A percentile compares a stretch with the other conserved stretches of the same genome.
Evolutionary conservation across 257 asterid genomes (phyloP).

Genomic region (Solanum ossicruentum): DNA sequence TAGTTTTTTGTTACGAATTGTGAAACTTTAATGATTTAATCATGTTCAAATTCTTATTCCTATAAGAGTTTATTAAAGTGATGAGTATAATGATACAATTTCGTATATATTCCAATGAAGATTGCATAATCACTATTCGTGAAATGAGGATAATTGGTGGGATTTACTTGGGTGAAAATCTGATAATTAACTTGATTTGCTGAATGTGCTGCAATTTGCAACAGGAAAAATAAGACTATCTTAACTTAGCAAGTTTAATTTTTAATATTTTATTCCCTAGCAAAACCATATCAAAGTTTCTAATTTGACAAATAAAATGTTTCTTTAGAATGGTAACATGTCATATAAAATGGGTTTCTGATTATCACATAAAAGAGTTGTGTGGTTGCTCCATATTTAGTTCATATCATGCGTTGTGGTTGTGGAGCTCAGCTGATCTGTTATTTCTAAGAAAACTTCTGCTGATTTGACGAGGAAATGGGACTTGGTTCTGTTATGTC

Average conservation of each 20-base stretch:
- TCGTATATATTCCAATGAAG: not conserved
- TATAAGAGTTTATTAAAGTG: not conserved
- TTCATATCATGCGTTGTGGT: not conserved
- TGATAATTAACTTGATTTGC: not conserved
- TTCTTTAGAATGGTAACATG: not conserved
- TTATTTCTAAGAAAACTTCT: not conserved
- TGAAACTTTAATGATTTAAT: not conserved
- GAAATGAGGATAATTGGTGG: not conserved
- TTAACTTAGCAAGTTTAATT: not conserved
- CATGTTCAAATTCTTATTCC: not conserved
- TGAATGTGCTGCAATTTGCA: not conserved
- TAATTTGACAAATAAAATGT: not conserved
- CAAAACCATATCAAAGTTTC: not conserved
- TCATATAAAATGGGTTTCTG: not conserved
- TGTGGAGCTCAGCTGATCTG: not conserved
- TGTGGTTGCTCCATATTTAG: not conserved
- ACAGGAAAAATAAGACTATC: not conserved
- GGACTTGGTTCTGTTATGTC: not conserved
- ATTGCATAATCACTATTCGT: not conserved
- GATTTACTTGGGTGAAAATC: not conserved
- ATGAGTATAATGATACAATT: not conserved
- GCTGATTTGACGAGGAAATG: not conserved
- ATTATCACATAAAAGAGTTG: not conserved
- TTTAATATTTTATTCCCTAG: not conserved
- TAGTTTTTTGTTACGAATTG: not conserved